phyloP scores from a whole-genome alignment of 257 asterid species.

The Voacanga thouarsii region DNA sequence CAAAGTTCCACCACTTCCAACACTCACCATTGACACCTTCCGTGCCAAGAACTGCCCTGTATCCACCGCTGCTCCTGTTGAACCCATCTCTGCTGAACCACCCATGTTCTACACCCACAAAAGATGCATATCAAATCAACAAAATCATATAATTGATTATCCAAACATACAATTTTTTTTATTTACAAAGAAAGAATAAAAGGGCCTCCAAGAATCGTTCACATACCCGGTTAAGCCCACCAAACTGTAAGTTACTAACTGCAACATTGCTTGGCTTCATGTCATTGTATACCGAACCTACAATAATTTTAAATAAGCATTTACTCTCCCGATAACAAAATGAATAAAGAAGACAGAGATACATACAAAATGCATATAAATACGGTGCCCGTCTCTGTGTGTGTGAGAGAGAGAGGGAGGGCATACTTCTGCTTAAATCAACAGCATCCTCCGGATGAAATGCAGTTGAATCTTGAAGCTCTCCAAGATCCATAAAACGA shows the following conservation, averaged over 20 bases:
- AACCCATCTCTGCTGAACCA: slow-evolving; percentile 58
- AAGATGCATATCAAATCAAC: slow-evolving; percentile 3
- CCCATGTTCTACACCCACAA: slow-evolving; percentile 38
- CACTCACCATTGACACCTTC: slow-evolving; percentile 34
- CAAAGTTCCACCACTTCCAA: slow-evolving; percentile 34
- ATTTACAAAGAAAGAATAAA: background rate
- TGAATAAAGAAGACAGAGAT: background rate
- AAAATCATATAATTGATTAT: background rate
- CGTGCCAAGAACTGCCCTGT: slow-evolving; percentile 49
- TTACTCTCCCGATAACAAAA: background rate
- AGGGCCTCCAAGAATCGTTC: background rate
- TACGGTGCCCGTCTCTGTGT: background rate
- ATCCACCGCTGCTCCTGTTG: slow-evolving; percentile 49
- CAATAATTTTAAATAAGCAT: slow-evolving; percentile 7
- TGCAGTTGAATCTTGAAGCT: slow-evolving; percentile 54
- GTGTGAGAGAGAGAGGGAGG: background rate
- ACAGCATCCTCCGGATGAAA: slow-evolving; percentile 53
- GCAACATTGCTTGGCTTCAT: slow-evolving; percentile 50
- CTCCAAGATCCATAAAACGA: slow-evolving; percentile 54
- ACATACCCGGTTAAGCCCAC: slow-evolving; percentile 48
- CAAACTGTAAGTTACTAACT: slow-evolving; percentile 46
- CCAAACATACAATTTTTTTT: background rate
- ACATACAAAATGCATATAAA: background rate
- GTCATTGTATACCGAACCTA: slow-evolving; percentile 46
- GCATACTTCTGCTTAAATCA: slow-evolving; percentile 54